A percentile compares a stretch with the other conserved stretches of the same genome.
These are phyloP conservation scores for Phlebiopsis flavidoalba DNA, from an alignment of 768 basidiomycete genomes.

Conservation along the genomic window DNA sequence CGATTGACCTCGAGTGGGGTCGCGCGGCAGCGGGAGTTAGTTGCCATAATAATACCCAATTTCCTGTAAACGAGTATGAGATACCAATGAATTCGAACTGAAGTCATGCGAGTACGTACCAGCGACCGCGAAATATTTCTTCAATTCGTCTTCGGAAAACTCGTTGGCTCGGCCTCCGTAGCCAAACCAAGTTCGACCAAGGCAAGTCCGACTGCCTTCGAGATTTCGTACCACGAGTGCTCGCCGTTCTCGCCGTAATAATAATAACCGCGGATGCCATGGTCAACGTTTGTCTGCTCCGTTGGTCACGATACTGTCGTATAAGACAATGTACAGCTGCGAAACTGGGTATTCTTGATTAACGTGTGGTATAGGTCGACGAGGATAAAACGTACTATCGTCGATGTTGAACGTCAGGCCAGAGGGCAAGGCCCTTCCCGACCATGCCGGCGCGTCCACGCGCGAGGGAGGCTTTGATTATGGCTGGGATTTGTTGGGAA, in stretches of 20 bases:
- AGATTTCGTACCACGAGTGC: slow-evolving; percentile 29
- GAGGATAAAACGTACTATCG: slow-evolving; percentile 35
- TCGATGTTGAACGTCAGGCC: slow-evolving; percentile 55
- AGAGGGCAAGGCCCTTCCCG: slow-evolving; percentile 53
- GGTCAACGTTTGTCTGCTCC: slow-evolving; percentile 22
- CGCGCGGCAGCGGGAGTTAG: slow-evolving; percentile 22
- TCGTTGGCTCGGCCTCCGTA: slow-evolving; percentile 33
- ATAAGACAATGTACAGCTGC: slow-evolving; percentile 37
- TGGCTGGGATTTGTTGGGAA: slow-evolving; percentile 46
- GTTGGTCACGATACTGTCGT: slow-evolving; percentile 30
- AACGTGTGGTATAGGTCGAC: neutral
- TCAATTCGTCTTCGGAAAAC: slow-evolving; percentile 43
- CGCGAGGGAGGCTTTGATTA: slow-evolving; percentile 40
- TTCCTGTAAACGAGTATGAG: slow-evolving; percentile 10
- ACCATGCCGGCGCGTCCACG: slow-evolving; percentile 50
- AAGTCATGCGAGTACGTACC: slow-evolving; percentile 1
- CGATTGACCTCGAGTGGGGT: slow-evolving; percentile 35
- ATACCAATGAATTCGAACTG: neutral
- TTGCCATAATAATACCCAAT: slow-evolving; percentile 14
- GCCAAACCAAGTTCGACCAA: slow-evolving; percentile 27
- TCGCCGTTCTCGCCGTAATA: slow-evolving; percentile 31
- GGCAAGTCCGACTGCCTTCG: slow-evolving; percentile 31
- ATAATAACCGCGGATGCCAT: slow-evolving; percentile 29
- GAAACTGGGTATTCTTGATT: slow-evolving; percentile 28
- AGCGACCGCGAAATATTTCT: slow-evolving; percentile 19